Base-by-base conservation (phyloP, 2,329 filamentous ascomycete genomes). In the Intubia oerlemansii region DNA sequence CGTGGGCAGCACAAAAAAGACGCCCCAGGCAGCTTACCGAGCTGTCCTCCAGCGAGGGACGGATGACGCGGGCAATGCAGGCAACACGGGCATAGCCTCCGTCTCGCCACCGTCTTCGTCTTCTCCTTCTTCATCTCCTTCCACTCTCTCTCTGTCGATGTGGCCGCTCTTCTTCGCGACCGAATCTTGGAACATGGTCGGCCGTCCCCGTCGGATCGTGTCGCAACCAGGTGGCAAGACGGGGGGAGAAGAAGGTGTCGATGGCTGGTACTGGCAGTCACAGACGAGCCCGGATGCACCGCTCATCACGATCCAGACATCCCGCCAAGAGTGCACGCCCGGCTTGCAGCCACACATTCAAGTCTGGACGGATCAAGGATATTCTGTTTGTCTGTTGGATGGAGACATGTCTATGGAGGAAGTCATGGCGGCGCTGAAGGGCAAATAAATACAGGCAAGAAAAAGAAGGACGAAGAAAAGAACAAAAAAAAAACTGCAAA, bases 231-330 rank as follows among this genome's bases (percentile, higher is more conserved):
- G n/a, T n/a, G n/a, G n/a, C n/a, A n/a, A n/a, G n/a, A n/a, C n/a
- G n/a, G n/a, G n/a, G n/a, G n/a, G n/a, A n/a, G n/a, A n/a, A n/a
- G n/a, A 36, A 43, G 21, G 39, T 59, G 4, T 43, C n/a, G n/a
- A 59, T 34, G 57, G 56, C 10, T 57, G 62, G 34, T 52, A 59
- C 20, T 59, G 53, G 45, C 50, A 54, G 14, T 63, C 60, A 3
- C 46, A 49, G 13, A 66, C 63, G 34, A 51, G 53, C 0, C 34
- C 44, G 3, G 65, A 49, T 34, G 30, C 37, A 1, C 50, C 47
- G 0, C 51, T 67, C 15, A 46, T 66, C 26, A 46, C 44, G 3
- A 49, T 54, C 1, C 62, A 67, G 62, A 62, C 5, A 63, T 61
- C 0, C 62, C 53, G n/a, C 66, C 55, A 1, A 43, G 44, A 54